Evolutionary conservation across 345 rosid species (phyloP).

Genomic region (Jatropha curcas): DNA sequence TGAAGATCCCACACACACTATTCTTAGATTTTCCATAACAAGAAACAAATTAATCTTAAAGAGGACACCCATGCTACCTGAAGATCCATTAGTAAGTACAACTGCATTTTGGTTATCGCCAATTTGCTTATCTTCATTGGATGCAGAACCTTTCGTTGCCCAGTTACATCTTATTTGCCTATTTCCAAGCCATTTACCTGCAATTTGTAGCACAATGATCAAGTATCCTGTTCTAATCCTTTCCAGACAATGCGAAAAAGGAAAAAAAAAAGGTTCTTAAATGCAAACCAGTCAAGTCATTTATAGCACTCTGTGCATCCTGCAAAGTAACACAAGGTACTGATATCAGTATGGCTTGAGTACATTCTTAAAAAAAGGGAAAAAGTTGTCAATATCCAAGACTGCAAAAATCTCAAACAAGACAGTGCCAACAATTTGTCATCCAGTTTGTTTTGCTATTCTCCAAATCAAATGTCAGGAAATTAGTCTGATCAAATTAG

Average conservation of each 20-base stretch:
- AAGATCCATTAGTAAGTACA: slow-evolving; percentile 32
- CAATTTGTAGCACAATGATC: not conserved
- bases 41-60: not conserved
- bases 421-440: not conserved
- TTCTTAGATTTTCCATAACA: not conserved
- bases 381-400: not conserved
- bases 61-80: slow-evolving; percentile 23
- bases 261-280: not conserved
- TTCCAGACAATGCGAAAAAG: not conserved
- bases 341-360: not conserved
- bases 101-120: slow-evolving; percentile 36
- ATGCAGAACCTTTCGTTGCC: slow-evolving; percentile 33
- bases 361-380: not conserved
- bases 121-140: slow-evolving; percentile 32
- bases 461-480: not conserved
- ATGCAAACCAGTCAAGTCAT: slow-evolving; percentile 22
- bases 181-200: slow-evolving; percentile 36
- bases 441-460: slow-evolving; percentile 5
- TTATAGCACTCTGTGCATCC: slow-evolving; percentile 35
- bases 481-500: not conserved
- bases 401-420: not conserved
- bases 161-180: slow-evolving; percentile 39
- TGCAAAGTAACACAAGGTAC: slow-evolving; percentile 13
- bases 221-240: not conserved
- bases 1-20: too few species aligned